Conservation (phyloP, 2,329 filamentous ascomycete species). For the Trichoderma harzianum region DNA sequence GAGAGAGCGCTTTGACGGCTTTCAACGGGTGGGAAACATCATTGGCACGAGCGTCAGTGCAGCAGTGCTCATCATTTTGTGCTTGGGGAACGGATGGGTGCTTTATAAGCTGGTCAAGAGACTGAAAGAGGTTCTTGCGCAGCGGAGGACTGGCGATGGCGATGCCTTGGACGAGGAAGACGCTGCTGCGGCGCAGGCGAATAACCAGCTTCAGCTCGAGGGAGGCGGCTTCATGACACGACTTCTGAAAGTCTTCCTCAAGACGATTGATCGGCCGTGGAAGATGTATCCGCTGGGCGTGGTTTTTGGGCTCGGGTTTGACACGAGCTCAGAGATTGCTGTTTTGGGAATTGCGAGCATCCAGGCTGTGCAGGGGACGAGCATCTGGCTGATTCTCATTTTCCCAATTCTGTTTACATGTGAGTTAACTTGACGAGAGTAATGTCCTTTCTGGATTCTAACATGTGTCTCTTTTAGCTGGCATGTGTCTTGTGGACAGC, state of each 20-base stretch:
- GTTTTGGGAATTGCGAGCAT: conserved; percentile 86
- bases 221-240: conserved; percentile 72
- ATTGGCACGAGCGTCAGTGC: conserved; percentile 87
- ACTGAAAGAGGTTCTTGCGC: conserved; percentile 58
- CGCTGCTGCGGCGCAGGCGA: conserved; percentile 31
- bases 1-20: conserved; percentile 74
- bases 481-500: conserved; percentile 94
- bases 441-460: neutral
- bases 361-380: conserved; percentile 79
- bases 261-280: conserved; percentile 72
- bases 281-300: conserved; percentile 94
- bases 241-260: conserved; percentile 73
- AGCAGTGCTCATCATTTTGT: conserved; percentile 76
- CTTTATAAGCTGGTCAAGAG: conserved; percentile 71
- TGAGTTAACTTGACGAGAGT: conserved; percentile 34
- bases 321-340: conserved; percentile 92
- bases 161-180: conserved; percentile 27
- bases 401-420: conserved; percentile 87
- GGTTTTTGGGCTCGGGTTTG: conserved; percentile 88
- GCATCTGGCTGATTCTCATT: conserved; percentile 89
- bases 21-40: conserved; percentile 78
- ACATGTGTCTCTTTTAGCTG: conserved; percentile 49
- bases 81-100: conserved; percentile 81
- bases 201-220: conserved; percentile 62
- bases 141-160: conserved; percentile 30